Base-by-base conservation (phyloP, 2,329 filamentous ascomycete genomes). In the Cladosporium austrohemisphaericum region DNA sequence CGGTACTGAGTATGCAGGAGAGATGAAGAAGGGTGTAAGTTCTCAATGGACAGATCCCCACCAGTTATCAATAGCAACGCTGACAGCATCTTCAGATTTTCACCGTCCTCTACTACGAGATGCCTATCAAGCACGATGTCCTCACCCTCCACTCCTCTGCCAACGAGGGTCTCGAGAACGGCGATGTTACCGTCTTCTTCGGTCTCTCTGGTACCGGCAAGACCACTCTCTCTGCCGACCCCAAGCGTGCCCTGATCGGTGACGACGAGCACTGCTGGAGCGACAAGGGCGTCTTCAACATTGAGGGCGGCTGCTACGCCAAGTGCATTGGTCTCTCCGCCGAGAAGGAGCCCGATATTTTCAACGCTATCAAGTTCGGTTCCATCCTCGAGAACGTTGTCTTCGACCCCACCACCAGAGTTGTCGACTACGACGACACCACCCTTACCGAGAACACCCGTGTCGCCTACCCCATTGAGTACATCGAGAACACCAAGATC, bases 181-280 rank as follows among this genome's bases (percentile, higher is more conserved):
- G 93, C 59, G 93, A 98, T 67, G 93, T 98, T 51, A 97, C 93
- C 11, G 88, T 98, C 63, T 98, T 98, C 86, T 98, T 98, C 76
- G 93, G 93, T 71, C 84, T 98, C 45, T 98, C 93, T 14, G 93
- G 93, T 58, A 98, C 93, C 49, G 93, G 93, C 75, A 98, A 98
- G 86, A 98, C 93, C 41, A 98, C 93, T 3, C 79, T 98, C 55
- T 97, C 93, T 55, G 93, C 93, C 53, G 93, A 98, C 72, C 90
- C 91, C 64, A 94, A 96, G 79, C 91, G 93, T 69, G 84, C 88
- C 58, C 76, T 98, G 66, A 98, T 98, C 64, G 93, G 93, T 69
- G 93, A 98, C 65, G 93, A 98, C 68, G 93, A 98, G 85, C 93
- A 98, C 82, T 97, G 93, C 86, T 98, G 93, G 93, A 91, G 85